Base-by-base conservation (phyloP, 1,139 yeast genomes). In the Suhomyces bokatorum region DNA sequence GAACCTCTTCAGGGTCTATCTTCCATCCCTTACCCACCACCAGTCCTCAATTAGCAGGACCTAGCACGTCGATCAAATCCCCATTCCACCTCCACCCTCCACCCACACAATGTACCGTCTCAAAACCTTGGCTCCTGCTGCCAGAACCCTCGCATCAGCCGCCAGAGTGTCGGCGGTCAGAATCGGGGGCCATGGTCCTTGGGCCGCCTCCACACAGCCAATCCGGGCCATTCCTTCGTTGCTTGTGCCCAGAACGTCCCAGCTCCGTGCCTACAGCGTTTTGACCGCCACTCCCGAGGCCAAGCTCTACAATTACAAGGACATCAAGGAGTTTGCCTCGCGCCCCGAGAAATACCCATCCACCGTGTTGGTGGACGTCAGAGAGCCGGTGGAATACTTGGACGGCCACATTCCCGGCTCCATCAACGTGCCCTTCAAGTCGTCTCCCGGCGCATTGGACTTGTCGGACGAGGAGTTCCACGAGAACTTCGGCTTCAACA, bases 361-460 rank as follows among this genome's bases (percentile, higher is more conserved):
- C 31, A 66, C 77, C 22, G 75, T 87, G 36, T 67, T 91, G 37
- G 81, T 91, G 17, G 99, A 93, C 61, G 97, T 88, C 28, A 82
- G 99, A 61, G 99, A 93, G 67, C 97, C 97, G 3, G 75, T 74
- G 41, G 99, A 93, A 67, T 87, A 64, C 61, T 69, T 70, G 38
- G 81, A 73, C 48, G 90, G 89, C 31, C 78, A 76, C 61, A 86
- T 93, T 56, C 97, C 97, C 26, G 78, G 81, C 26, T 85, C 99
- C 12, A 68, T 90, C 51, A 93, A 93, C 62, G 78, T 93, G 47
- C 99, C 99, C 15, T 85, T 84, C 70, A 90, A 89, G 60, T 82
- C 95, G 7, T 80, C 91, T 13, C 98, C 98, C 0, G 96, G 96
- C n/a, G 98, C 98, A 0, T 75, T 93, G 52, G 89, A 87, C 44